phyloP scores from a whole-genome alignment of 495 filamentous ascomycete species.

The Penicillium lagena region DNA sequence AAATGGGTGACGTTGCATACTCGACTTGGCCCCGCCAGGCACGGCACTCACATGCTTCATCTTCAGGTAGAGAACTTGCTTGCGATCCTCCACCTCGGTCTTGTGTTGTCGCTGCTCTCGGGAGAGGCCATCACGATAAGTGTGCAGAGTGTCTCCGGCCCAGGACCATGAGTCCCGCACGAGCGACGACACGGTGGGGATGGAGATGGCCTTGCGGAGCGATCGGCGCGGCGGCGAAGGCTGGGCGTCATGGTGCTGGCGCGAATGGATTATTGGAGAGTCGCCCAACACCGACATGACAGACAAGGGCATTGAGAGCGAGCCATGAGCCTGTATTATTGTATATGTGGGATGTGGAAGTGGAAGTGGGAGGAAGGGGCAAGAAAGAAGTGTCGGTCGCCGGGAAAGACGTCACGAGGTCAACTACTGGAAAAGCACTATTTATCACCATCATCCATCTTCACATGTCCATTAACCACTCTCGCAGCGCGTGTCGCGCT shows the following conservation, averaged over 20 bases:
- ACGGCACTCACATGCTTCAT: constrained; percentile 50
- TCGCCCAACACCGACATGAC: constrained; percentile 30
- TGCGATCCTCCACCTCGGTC: constrained; percentile 48
- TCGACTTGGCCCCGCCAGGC: constrained; percentile 2
- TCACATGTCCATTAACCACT: constrained; percentile 26
- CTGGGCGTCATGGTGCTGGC: constrained; percentile 10
- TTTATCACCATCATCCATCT: no score
- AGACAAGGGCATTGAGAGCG: constrained; percentile 20
- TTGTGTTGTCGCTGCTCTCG: constrained; percentile 46
- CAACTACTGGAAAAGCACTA: background rate
- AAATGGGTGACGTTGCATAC: constrained; percentile 7
- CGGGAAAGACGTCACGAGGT: constrained; percentile 6
- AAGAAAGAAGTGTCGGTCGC: constrained; percentile 12
- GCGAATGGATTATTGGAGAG: constrained; percentile 24
- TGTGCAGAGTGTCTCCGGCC: constrained; percentile 42
- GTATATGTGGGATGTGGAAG: background rate
- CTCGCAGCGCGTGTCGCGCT: constrained; percentile 40
- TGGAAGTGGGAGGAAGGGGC: constrained; percentile 3
- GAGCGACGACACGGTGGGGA: constrained; percentile 30
- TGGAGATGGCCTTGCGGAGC: constrained; percentile 21
- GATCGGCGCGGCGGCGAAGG: constrained; percentile 8
- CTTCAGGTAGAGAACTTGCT: constrained; percentile 54
- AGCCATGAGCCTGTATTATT: constrained; percentile 15
- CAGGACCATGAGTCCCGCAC: constrained; percentile 31
- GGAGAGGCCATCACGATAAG: constrained; percentile 50